phyloP scores from a whole-genome alignment of 2,329 filamentous ascomycete species.

The Dothistroma pini region DNA sequence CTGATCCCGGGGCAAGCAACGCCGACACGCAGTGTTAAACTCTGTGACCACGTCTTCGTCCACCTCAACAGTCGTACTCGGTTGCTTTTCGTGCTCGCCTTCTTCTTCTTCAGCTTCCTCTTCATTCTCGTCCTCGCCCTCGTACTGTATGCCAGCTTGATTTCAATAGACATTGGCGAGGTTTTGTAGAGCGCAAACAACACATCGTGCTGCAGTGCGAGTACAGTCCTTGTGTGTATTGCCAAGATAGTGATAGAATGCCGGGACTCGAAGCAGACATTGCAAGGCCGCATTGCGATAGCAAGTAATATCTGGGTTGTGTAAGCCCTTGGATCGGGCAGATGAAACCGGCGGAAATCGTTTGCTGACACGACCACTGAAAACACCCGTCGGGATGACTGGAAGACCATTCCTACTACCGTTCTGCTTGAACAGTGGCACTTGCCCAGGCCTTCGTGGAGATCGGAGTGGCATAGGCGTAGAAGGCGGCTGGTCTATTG shows the following conservation, averaged over 20 bases:
- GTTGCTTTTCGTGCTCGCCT: too few species aligned
- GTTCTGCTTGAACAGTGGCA: background rate
- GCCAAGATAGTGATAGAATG: conserved; percentile 2
- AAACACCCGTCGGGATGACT: background rate
- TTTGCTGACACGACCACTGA: background rate
- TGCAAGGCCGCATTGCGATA: conserved; percentile 5
- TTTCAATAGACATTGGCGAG: conserved; percentile 3
- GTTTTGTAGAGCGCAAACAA: conserved; percentile 4
- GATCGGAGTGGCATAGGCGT: background rate
- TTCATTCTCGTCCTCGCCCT: background rate
- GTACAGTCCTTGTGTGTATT: conserved; percentile 1
- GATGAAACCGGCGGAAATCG: background rate
- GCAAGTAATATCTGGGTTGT: conserved; percentile 2
- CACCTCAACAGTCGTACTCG: too few species aligned
- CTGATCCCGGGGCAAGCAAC: background rate
- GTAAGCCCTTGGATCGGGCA: background rate
- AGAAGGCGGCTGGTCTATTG: background rate
- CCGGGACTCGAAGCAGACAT: conserved; percentile 8
- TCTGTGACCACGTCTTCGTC: background rate
- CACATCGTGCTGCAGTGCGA: background rate
- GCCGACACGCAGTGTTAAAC: background rate
- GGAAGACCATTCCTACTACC: background rate
- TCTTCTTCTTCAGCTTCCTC: background rate
- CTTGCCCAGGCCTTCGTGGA: background rate
- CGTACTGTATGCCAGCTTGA: background rate